phyloP scores from a whole-genome alignment of 441 rosid species.

The Euphorbia schlechtendalii region DNA sequence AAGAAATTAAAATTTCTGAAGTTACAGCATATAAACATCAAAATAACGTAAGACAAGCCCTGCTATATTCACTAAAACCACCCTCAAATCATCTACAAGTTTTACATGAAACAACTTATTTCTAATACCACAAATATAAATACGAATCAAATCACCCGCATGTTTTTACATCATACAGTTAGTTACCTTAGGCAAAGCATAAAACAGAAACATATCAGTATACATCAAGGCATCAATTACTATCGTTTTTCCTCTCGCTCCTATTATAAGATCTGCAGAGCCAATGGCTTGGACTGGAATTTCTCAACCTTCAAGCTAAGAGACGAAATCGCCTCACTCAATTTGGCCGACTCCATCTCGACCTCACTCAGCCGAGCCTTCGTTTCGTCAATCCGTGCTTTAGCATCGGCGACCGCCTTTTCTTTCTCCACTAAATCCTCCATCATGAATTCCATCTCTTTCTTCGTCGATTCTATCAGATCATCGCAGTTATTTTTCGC shows the following conservation, averaged over 20 bases:
- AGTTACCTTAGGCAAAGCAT: constrained; percentile 8
- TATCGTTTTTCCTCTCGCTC: not conserved
- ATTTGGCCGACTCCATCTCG: constrained; percentile 27
- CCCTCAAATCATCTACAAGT: not conserved
- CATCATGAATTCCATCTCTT: constrained; percentile 39
- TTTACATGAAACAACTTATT: not conserved
- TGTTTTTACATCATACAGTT: constrained; percentile 10
- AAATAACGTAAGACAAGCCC: not conserved
- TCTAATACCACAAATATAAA: too few relatives aligned
- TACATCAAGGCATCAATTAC: not conserved
- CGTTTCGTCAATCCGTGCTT: constrained; percentile 24
- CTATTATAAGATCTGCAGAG: constrained; percentile 25
- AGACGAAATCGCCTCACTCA: constrained; percentile 22
- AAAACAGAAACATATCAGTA: not conserved
- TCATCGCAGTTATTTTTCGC: constrained; percentile 32
- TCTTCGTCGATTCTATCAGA: constrained; percentile 31
- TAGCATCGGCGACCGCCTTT: constrained; percentile 26
- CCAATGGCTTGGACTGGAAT: constrained; percentile 23
- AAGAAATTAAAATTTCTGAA: too few relatives aligned
- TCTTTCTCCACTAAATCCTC: constrained; percentile 38
- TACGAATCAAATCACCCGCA: not conserved
- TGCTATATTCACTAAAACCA: not conserved
- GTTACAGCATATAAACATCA: not conserved
- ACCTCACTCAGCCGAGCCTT: constrained; percentile 22
- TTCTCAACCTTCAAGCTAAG: constrained; percentile 14